Percentiles rank a stretch among this genome's conserved stretches.
phyloP scores from a whole-genome alignment of 345 rosid genomes.

The Mercurialis annua region DNA sequence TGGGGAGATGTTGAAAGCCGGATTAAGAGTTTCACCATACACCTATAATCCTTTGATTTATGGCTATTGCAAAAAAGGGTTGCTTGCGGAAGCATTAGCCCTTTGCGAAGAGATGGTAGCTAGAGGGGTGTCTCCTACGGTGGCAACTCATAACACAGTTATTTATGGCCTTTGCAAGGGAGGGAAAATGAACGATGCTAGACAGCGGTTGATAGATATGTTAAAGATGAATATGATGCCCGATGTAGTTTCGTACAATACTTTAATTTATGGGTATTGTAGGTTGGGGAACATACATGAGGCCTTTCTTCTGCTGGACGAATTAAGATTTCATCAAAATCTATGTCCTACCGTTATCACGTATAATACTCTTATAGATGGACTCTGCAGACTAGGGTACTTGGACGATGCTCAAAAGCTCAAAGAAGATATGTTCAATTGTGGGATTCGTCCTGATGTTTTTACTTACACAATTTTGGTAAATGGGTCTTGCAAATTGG shows the following conservation, averaged over 20 bases:
- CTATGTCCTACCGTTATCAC: slow-evolving; percentile 49
- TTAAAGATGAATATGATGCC: slow-evolving; percentile 39
- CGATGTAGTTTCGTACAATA: slow-evolving; percentile 66
- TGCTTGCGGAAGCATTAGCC: slow-evolving; percentile 46
- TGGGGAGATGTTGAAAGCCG: slow-evolving; percentile 45
- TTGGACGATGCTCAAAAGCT: slow-evolving; percentile 49
- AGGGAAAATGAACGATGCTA: slow-evolving; percentile 52
- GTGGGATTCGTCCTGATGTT: slow-evolving; percentile 54
- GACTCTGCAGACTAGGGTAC: slow-evolving; percentile 59
- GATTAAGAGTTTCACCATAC: slow-evolving; percentile 44
- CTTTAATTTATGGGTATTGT: slow-evolving; percentile 57
- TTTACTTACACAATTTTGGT: slow-evolving; percentile 62
- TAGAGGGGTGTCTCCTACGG: slow-evolving; percentile 41
- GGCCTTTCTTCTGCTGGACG: slow-evolving; percentile 61
- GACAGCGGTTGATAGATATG: slow-evolving; percentile 40
- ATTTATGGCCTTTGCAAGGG: slow-evolving; percentile 46
- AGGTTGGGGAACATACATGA: slow-evolving; percentile 47
- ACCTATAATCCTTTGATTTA: slow-evolving; percentile 57
- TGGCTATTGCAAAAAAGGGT: slow-evolving; percentile 54
- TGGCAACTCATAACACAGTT: slow-evolving; percentile 45
- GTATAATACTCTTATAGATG: slow-evolving; percentile 62
- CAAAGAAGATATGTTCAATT: slow-evolving; percentile 55
- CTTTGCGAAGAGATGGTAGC: slow-evolving; percentile 50
- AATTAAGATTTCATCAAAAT: slow-evolving; percentile 36
- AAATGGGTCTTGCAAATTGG: slow-evolving; percentile 50